Evolutionary conservation across 768 basidiomycete species (phyloP), one percentile per base, ranked within the genome.

Genomic region (Lentinula lateritia): DNA sequence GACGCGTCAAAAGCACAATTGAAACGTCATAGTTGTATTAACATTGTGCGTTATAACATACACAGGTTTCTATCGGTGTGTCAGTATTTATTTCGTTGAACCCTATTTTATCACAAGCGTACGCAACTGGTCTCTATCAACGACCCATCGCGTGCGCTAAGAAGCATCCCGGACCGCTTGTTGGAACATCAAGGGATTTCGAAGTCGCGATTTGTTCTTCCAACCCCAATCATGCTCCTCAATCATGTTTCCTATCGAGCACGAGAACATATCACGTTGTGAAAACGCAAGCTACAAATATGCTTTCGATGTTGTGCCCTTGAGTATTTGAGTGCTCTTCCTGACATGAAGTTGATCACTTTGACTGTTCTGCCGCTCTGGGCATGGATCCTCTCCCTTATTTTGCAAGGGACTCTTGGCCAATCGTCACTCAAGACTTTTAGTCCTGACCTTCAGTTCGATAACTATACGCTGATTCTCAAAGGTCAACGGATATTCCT

Each of bases 401-500:
- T 12, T 20, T 48, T 48, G 3, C 46, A 16, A 48, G 20, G 18
- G 23, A 39, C 18, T 20, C n/a, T 12, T 0, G 35, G 35, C 63
- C 38, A 42, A 41, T 53, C 50, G 38, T 45, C 42, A 16, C 52
- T 50, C 41, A 54, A 39, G 18, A 54, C 53, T 20, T 60, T 73
- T 18, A 78, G 75, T 6, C 73, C 75, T 58, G 39, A 66, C 59
- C 78, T 82, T 7, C 69, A 69, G 46, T 83, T 81, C 64, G 90
- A 92, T 70, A 86, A 85, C 65, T 89, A 88, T 69, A 90, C 87
- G 68, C 74, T 93, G 9, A 78, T 87, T 59, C 66, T 92, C 43
- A 80, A 83, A 46, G 86, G 85, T 3, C 90, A 90, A 66, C 78
- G 91, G 15, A 70, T 90, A 18, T 90, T 92, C 65, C 70, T 92